Base-by-base conservation (phyloP, 768 basidiomycete species). In the Russula sp. region DNA sequence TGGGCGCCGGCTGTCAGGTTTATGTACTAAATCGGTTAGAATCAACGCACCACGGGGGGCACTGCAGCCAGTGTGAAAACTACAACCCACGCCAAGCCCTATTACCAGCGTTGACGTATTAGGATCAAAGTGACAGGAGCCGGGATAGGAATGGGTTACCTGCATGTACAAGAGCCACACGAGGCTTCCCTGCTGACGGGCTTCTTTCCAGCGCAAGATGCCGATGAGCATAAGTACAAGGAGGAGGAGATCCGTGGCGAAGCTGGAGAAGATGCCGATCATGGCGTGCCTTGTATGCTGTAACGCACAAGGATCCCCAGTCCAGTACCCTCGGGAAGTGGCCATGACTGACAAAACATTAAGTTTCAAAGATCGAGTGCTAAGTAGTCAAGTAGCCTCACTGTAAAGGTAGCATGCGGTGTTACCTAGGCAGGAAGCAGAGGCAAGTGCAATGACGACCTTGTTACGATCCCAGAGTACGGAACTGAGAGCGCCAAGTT, bases 391-490 rank as follows among this genome's bases (percentile, higher is more conserved):
- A 50, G 32, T 6, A 42, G 31, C 42, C 39, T 2, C 49, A 52
- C 50, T 14, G 16, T 63, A 45, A 34, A 39, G 4, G 40, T 54
- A 60, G 11, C 31, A 45, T 14, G 10, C 32, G 18, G 20, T 16
- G 20, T 60, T 60, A 7, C 52, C 6, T 5, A 53, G 9, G 34
- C 59, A 60, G 32, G 32, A n/a, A 27, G 22, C 18, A 9, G n/a
- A 44, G 20, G 42, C 14, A n/a, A 60, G 10, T 8, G 34, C 32
- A 20, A 54, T 13, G 20, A 47, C 14, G 34, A 47, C 20, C 59
- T 13, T 60, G 42, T 54, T 60, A 37, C 16, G 34, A 7, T 47
- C 52, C 59, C 51, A 60, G 20, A 60, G 39, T 14, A 42, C 59
- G 16, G 4, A 7, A 20, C 59, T 60, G 16, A 47, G 14, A 37